phyloP scores from a whole-genome alignment of 345 rosid genomes.

The Xanthoceras sorbifolium region DNA sequence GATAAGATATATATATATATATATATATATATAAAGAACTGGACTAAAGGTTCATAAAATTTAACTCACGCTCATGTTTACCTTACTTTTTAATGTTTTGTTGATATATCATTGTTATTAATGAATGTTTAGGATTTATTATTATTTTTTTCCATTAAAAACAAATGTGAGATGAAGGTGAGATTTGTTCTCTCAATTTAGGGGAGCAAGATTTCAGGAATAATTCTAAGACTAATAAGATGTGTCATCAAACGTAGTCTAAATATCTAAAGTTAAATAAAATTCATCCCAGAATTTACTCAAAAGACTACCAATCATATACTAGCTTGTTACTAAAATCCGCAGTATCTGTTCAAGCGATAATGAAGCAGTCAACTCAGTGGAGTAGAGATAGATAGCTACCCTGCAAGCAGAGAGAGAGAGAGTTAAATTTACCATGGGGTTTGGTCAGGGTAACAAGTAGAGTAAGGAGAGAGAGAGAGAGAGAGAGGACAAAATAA shows the following conservation, averaged over 20 bases:
- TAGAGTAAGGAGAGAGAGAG: not conserved
- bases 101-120: too few species aligned
- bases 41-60: too few species aligned
- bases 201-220: not conserved
- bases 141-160: too few species aligned
- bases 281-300: not conserved
- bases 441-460: not conserved
- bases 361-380: not conserved
- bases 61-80: too few species aligned
- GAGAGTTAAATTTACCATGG: conserved; percentile 19
- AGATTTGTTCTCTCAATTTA: not conserved
- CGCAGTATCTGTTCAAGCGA: not conserved
- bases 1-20: too few species aligned
- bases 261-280: too few species aligned
- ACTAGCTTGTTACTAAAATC: not conserved
- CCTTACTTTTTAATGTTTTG: too few species aligned
- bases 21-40: too few species aligned
- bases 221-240: too few species aligned
- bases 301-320: not conserved
- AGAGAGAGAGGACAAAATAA: not conserved
- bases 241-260: not conserved
- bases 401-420: not conserved
- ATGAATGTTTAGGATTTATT: too few species aligned
- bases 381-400: not conserved
- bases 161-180: not conserved